Percentiles rank a stretch among this genome's conserved stretches.
phyloP scores from a whole-genome alignment of 2,329 filamentous ascomycete species.

The Nemania bipapillata region DNA sequence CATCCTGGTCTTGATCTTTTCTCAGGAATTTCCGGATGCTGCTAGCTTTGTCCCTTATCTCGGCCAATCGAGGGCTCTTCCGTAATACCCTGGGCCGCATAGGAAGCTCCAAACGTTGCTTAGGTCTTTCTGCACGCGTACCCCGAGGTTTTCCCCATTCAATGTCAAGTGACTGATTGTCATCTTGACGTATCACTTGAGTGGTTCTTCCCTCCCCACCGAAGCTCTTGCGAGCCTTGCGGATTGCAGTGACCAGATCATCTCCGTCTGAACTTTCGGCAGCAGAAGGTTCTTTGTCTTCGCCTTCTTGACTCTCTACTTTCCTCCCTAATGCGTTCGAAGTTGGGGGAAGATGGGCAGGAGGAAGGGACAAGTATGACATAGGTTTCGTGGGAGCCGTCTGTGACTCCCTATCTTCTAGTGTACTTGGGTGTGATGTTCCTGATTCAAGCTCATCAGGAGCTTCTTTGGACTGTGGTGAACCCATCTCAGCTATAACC shows the following conservation, averaged over 20 bases:
- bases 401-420: neutral
- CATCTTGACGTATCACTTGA: neutral
- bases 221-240: neutral
- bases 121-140: neutral
- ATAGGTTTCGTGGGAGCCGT: neutral
- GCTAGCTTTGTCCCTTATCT: too few relatives aligned
- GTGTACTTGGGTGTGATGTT: neutral
- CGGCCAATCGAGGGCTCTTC: too few relatives aligned
- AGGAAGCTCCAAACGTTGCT: neutral
- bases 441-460: neutral
- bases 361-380: neutral
- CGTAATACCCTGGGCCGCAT: too few relatives aligned
- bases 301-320: neutral
- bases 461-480: constrained; percentile 1
- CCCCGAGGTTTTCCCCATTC: neutral
- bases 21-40: too few relatives aligned
- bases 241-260: constrained; percentile 9
- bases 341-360: neutral
- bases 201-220: neutral
- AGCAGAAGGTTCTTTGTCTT: neutral
- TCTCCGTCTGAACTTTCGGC: neutral
- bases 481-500: constrained; percentile 1
- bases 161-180: constrained; percentile 17
- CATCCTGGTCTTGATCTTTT: too few relatives aligned
- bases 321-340: neutral